Conservation (phyloP, 768 basidiomycete species). For the Lactifluus hygrophoroides region DNA sequence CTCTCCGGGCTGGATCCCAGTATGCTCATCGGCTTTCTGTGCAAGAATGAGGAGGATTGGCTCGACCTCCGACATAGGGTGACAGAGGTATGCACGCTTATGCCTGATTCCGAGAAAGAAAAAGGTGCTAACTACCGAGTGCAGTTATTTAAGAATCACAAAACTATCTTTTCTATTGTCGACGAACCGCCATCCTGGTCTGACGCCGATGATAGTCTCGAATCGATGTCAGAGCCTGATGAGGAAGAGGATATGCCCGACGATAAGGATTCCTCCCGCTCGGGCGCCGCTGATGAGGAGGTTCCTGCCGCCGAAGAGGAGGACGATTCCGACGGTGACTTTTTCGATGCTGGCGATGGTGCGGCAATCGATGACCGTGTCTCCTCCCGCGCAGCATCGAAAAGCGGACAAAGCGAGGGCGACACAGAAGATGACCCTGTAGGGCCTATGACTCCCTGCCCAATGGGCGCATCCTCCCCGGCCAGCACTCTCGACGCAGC, state of each 20-base stretch:
- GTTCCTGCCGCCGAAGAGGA: constrained; percentile 28
- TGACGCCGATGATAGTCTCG: constrained; percentile 67
- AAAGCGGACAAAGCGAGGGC: constrained; percentile 40
- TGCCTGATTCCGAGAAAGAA: constrained; percentile 5
- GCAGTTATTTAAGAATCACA: constrained; percentile 38
- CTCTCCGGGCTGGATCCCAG: constrained; percentile 87
- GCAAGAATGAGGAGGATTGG: constrained; percentile 80
- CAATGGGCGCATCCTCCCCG: constrained; percentile 25
- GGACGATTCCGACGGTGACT: constrained; percentile 37
- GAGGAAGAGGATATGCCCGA: constrained; percentile 52
- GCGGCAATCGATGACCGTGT: constrained; percentile 32
- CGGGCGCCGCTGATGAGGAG: constrained; percentile 1
- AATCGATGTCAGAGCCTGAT: constrained; percentile 75
- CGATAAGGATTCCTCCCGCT: constrained; percentile 27
- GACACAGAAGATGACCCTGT: constrained; percentile 69
- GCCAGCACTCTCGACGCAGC: constrained; percentile 4
- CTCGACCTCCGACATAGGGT: constrained; percentile 66
- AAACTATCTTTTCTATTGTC: constrained; percentile 77
- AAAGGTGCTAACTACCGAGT: background rate
- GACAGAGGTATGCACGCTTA: constrained; percentile 48
- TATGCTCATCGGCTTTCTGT: constrained; percentile 92
- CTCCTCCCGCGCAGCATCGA: constrained; percentile 31
- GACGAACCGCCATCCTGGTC: constrained; percentile 84
- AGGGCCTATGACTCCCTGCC: constrained; percentile 62
- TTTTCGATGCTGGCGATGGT: constrained; percentile 39